phyloP scores from a whole-genome alignment of 1,284 basidiomycete genomes.

The Neolentinus lepideus region DNA sequence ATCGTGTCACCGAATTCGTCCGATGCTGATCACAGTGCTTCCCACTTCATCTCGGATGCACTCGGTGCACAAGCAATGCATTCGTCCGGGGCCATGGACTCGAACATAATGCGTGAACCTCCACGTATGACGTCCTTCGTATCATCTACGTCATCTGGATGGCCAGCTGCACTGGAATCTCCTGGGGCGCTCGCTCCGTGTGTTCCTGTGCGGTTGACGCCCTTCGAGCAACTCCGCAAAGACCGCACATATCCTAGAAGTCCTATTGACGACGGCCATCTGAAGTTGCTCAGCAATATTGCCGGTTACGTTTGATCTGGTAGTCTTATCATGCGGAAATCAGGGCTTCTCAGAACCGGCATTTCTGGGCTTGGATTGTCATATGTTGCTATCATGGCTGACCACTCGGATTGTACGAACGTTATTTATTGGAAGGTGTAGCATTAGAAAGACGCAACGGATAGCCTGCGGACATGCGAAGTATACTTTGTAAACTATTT shows the following conservation, averaged over 20 bases:
- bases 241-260: conserved; percentile 51
- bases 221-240: conserved; percentile 45
- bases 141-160: not conserved
- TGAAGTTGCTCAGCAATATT: conserved; percentile 36
- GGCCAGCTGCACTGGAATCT: conserved; percentile 7
- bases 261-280: conserved; percentile 51
- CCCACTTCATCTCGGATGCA: not conserved
- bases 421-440: no score
- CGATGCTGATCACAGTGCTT: not conserved
- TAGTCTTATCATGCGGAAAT: no score
- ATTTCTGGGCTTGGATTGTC: no score
- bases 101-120: not conserved
- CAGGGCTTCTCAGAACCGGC: no score
- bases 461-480: no score
- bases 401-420: no score
- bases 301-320: not conserved
- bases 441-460: no score
- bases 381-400: no score
- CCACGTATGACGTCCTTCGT: not conserved
- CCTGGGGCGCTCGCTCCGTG: no score
- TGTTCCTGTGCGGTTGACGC: conserved; percentile 30
- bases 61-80: not conserved
- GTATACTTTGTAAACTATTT: no score
- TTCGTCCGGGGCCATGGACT: not conserved
- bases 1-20: not conserved